A percentile compares a stretch with the other conserved stretches of the same genome.
Evolutionary conservation across 208 protist species (phyloP).

Genomic region (Trypanosoma mega): DNA sequence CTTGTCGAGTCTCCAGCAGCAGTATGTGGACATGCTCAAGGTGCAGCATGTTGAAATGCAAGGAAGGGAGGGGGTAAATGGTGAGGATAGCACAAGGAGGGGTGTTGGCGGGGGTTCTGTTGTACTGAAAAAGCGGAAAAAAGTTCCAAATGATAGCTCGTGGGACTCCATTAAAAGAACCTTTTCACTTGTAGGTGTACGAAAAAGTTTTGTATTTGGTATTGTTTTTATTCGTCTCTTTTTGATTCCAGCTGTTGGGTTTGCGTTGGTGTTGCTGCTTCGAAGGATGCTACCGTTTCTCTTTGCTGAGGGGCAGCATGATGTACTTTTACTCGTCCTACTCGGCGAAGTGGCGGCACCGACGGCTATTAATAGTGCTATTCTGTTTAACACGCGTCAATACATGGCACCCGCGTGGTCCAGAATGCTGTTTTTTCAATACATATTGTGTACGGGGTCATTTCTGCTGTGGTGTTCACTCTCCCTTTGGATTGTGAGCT

Average conservation of each 20-base stretch:
- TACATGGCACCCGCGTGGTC: slow-evolving; percentile 72
- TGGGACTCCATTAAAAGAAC: not conserved
- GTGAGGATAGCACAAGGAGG: not conserved
- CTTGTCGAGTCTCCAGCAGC: not conserved
- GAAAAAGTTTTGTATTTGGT: slow-evolving; percentile 59
- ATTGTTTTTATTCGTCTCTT: slow-evolving; percentile 58
- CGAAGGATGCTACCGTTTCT: slow-evolving; percentile 43
- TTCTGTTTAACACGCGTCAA: slow-evolving; percentile 60
- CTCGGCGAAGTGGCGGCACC: slow-evolving; percentile 63
- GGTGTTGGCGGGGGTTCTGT: not conserved
- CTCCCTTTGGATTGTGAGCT: slow-evolving; percentile 35
- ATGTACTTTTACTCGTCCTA: slow-evolving; percentile 71
- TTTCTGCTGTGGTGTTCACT: slow-evolving; percentile 64
- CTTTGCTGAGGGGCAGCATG: slow-evolving; percentile 50
- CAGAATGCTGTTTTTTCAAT: slow-evolving; percentile 83
- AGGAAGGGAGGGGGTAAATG: no score
- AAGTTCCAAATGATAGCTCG: not conserved
- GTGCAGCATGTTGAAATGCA: no score
- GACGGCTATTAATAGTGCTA: slow-evolving; percentile 74
- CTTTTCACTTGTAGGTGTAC: slow-evolving; percentile 41
- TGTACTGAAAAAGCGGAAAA: not conserved
- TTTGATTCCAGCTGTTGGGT: slow-evolving; percentile 52
- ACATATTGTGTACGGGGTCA: slow-evolving; percentile 35
- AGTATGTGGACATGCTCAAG: not conserved
- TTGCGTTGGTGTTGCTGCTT: slow-evolving; percentile 40